phyloP scores from a whole-genome alignment of 495 filamentous ascomycete genomes.

The Chaetomidium leptoderma region DNA sequence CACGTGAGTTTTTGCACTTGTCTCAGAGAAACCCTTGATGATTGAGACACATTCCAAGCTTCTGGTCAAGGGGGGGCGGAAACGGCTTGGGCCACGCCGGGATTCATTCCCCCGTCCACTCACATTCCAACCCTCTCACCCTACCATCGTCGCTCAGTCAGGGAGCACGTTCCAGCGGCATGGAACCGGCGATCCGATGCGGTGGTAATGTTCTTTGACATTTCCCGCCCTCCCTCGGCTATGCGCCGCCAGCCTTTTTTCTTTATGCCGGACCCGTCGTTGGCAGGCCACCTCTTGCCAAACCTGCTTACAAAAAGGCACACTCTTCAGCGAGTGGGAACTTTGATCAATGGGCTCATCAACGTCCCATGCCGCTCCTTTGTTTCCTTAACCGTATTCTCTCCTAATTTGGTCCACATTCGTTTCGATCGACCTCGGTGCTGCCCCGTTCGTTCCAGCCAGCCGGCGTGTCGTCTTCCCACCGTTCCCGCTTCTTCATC shows the following conservation, averaged over 20 bases:
- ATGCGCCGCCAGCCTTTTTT: constrained; percentile 18
- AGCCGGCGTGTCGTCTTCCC: not conserved
- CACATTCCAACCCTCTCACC: constrained; percentile 24
- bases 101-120: constrained; percentile 2
- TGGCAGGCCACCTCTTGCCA: constrained; percentile 2
- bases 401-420: constrained; percentile 12
- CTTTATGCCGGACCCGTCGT: constrained; percentile 17
- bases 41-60: constrained; percentile 23
- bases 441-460: constrained; percentile 8
- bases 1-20: constrained; percentile 9
- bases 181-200: constrained; percentile 19
- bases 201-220: constrained; percentile 22
- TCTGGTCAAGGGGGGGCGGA: constrained; percentile 19
- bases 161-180: constrained; percentile 20
- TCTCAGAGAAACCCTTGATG: constrained; percentile 8
- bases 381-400: constrained; percentile 24
- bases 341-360: constrained; percentile 19
- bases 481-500: not conserved
- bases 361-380: constrained; percentile 25
- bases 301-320: constrained; percentile 17
- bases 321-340: constrained; percentile 2
- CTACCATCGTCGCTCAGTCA: constrained; percentile 2
- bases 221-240: constrained; percentile 9
- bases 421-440: constrained; percentile 4
- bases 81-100: constrained; percentile 10